These are phyloP conservation scores for Chrysopogon serrulatus DNA, from an alignment of 176 grass and related monocot genomes.

Conservation along the genomic window DNA sequence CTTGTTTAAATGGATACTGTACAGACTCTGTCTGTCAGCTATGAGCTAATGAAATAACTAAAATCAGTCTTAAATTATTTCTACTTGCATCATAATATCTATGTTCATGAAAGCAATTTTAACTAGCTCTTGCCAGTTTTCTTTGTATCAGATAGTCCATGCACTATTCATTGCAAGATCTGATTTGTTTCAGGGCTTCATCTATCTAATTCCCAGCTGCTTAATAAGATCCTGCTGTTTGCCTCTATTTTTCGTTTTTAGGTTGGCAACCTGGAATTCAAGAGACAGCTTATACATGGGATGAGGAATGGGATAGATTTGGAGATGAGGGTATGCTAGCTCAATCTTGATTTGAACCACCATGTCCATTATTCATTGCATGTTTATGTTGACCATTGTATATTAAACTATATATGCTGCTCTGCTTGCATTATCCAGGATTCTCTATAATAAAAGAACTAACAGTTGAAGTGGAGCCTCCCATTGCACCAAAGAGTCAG, in stretches of 20 bases:
- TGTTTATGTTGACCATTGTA: neutral
- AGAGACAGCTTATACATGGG: slow-evolving; percentile 66
- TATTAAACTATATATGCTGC: slow-evolving; percentile 12
- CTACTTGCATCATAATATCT: slow-evolving; percentile 3
- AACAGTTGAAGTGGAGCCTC: slow-evolving; percentile 83
- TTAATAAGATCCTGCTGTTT: neutral
- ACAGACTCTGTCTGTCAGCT: slow-evolving; percentile 1
- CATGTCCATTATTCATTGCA: neutral
- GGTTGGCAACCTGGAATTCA: slow-evolving; percentile 98
- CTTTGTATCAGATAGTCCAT: slow-evolving; percentile 9
- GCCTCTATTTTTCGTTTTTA: slow-evolving; percentile 30
- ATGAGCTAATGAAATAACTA: neutral
- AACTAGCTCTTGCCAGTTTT: neutral
- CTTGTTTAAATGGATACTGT: neutral
- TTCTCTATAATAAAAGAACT: slow-evolving; percentile 94
- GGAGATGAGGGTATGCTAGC: slow-evolving; percentile 63
- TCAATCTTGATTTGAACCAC: slow-evolving; percentile 18
- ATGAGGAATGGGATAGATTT: slow-evolving; percentile 95
- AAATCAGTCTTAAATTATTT: slow-evolving; percentile 11
- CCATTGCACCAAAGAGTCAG: slow-evolving; percentile 45
- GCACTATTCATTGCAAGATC: neutral
- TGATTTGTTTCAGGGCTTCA: neutral
- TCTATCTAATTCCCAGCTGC: slow-evolving; percentile 15
- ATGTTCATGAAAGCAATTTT: neutral
- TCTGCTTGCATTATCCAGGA: slow-evolving; percentile 40